Percentiles rank a stretch among this genome's conserved stretches.
These are phyloP conservation scores for Geotrichum klebahnii DNA, from an alignment of 1,139 yeast species.

Conservation along the genomic window DNA sequence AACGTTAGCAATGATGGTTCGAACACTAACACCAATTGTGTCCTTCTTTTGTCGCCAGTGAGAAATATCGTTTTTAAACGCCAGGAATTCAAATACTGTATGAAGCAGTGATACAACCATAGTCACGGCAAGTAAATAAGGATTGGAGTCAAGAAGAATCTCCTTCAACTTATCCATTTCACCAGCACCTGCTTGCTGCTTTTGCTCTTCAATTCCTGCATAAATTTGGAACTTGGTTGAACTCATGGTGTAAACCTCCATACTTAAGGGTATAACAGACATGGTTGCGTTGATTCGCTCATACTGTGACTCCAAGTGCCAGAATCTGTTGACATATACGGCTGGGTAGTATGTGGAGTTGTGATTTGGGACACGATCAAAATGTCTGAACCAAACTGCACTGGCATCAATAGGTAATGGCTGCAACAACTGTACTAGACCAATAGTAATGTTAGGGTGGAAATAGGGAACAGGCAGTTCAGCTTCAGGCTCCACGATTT, in stretches of 20 bases:
- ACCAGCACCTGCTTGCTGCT: slow-evolving; percentile 32
- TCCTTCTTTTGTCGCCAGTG: slow-evolving; percentile 43
- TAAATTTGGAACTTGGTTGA: slow-evolving; percentile 38
- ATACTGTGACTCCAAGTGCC: slow-evolving; percentile 42
- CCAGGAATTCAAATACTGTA: slow-evolving; percentile 41
- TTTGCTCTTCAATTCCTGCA: slow-evolving; percentile 33
- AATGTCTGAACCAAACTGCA: slow-evolving; percentile 13
- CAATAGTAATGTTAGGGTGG: slow-evolving; percentile 40
- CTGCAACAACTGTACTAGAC: slow-evolving; percentile 27
- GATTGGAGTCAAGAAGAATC: slow-evolving; percentile 41
- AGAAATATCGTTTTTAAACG: slow-evolving; percentile 42
- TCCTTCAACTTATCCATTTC: slow-evolving; percentile 41
- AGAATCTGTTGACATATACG: slow-evolving; percentile 38
- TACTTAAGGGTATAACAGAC: slow-evolving; percentile 32
- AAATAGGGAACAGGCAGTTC: slow-evolving; percentile 35
- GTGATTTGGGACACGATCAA: slow-evolving; percentile 4
- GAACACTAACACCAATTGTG: slow-evolving; percentile 42
- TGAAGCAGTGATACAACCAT: slow-evolving; percentile 40
- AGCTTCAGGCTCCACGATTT: slow-evolving; percentile 17
- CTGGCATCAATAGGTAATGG: slow-evolving; percentile 10
- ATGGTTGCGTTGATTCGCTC: slow-evolving; percentile 35
- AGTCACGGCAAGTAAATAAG: slow-evolving; percentile 39
- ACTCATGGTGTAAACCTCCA: slow-evolving; percentile 33
- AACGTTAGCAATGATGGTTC: slow-evolving; percentile 43
- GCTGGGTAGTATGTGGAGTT: slow-evolving; percentile 36